Evolutionary conservation across 495 filamentous ascomycete species (phyloP).

Genomic region (Neurospora sp.): DNA sequence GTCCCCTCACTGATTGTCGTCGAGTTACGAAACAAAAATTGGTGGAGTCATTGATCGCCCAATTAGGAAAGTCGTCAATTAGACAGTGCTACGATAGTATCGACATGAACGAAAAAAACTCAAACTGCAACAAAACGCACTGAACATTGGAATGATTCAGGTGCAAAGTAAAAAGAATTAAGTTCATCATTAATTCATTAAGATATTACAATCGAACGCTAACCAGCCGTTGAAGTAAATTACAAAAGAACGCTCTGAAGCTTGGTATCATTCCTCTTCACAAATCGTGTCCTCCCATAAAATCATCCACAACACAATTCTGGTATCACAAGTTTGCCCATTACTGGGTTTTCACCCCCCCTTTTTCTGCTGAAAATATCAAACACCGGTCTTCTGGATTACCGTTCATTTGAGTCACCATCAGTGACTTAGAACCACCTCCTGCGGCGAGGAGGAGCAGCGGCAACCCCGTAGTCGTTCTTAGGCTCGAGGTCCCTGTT

Average conservation of each 20-base stretch:
- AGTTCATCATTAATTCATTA: not conserved
- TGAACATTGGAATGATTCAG: not conserved
- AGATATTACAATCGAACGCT: not conserved
- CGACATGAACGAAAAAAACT: not conserved
- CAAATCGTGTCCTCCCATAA: not conserved
- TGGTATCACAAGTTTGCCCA: not conserved
- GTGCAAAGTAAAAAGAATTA: not conserved
- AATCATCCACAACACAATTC: not conserved
- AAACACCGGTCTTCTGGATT: not conserved
- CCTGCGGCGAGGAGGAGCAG: slow-evolving; percentile 4
- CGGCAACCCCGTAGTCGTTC: slow-evolving; percentile 6
- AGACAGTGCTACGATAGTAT: not conserved
- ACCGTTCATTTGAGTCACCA: not conserved
- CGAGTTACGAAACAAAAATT: not conserved
- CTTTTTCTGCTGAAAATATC: not conserved
- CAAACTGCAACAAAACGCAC: not conserved
- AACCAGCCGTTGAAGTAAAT: not conserved
- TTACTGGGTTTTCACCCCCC: not conserved
- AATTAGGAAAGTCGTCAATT: not conserved
- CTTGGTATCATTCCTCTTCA: not conserved
- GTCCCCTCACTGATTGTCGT: not conserved
- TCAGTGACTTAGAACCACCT: not conserved
- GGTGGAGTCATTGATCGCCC: not conserved
- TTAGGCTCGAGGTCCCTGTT: slow-evolving; percentile 1
- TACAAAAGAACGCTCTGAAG: not conserved